phyloP scores from a whole-genome alignment of 768 basidiomycete genomes.

The Trametes gibbosa region DNA sequence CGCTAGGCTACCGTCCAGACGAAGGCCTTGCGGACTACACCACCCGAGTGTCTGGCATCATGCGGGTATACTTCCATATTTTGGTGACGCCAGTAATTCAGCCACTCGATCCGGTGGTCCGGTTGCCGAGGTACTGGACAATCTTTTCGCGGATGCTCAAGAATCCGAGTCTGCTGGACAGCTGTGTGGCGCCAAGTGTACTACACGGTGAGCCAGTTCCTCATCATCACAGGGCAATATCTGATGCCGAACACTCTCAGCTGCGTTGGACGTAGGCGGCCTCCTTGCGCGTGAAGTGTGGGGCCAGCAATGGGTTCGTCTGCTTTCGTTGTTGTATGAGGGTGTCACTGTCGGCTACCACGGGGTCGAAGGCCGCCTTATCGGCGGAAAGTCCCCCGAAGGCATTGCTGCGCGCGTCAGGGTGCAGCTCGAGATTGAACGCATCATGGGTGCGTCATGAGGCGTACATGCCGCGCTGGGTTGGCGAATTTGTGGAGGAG shows the following conservation, averaged over 20 bases:
- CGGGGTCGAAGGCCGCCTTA: conserved; percentile 36
- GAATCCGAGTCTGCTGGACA: conserved; percentile 49
- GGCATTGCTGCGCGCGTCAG: conserved; percentile 64
- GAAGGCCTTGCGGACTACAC: conserved; percentile 64
- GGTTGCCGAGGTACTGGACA: conserved; percentile 64
- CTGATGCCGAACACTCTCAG: conserved; percentile 34
- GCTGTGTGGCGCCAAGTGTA: conserved; percentile 62
- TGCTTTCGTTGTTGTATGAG: conserved; percentile 63
- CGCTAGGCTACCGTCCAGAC: conserved; percentile 53
- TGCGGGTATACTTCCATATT: conserved; percentile 86
- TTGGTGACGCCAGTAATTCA: conserved; percentile 38
- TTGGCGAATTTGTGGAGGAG: neutral
- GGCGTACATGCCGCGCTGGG: neutral
- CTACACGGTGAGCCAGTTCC: conserved; percentile 55
- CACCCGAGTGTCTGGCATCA: conserved; percentile 68
- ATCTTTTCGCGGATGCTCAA: conserved; percentile 66
- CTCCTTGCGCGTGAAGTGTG: conserved; percentile 56
- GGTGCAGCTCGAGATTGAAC: conserved; percentile 64
- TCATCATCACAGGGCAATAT: neutral
- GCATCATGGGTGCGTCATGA: conserved; percentile 41
- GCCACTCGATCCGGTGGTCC: conserved; percentile 54
- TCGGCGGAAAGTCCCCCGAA: conserved; percentile 61
- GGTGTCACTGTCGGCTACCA: conserved; percentile 57
- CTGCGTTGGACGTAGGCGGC: conserved; percentile 71
- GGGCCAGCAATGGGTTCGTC: conserved; percentile 79